Evolutionary conservation across 1,139 yeast species (phyloP), one percentile per base, ranked within the genome.

Genomic region (Waltiozyma sp.): DNA sequence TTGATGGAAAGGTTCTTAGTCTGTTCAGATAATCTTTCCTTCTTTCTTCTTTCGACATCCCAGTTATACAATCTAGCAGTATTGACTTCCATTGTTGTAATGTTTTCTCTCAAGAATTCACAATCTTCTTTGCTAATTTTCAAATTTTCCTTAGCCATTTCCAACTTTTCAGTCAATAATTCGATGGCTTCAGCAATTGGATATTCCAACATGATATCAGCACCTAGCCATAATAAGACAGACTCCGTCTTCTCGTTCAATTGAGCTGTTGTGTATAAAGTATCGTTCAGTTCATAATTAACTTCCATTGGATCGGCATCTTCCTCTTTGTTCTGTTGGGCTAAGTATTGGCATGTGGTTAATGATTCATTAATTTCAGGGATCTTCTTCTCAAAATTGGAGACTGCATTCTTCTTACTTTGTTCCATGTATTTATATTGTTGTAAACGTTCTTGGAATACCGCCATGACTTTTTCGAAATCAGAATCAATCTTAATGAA

Each of bases 31-130:
- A 62, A 58, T 49, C 69, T 68, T 41, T 61, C 45, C 31, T 56
- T 61, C 46, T 63, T 77, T 58, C 95, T 76, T 65, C 87, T 73
- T 57, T 85, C 91, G 10, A 91, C 96, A 59, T 88, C 96, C 96
- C 96, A 89, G 59, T 91, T 91, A 61, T 89, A 89, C 44, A 88
- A 77, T 52, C 98, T 73, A 2, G 98, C 97, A 16, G 95, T 87
- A 58, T 91, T 91, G 42, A 91, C 99, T 62, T 91, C 97, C 91
- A 91, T 86, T 4, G 97, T 89, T 19, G 99, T 91, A 51, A 91
- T 89, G 57, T 89, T 88, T 52, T 89, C 95, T 56, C 95, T 75
- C 55, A 93, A 68, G 56, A 81, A 91, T 56, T 86, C 95, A 52
- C 91, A 70, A 61, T 91, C 98, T 55, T 87, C 95, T 51, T 80